Conservation (phyloP, 2,329 filamentous ascomycete species). For the Epichloe coenophiala region DNA sequence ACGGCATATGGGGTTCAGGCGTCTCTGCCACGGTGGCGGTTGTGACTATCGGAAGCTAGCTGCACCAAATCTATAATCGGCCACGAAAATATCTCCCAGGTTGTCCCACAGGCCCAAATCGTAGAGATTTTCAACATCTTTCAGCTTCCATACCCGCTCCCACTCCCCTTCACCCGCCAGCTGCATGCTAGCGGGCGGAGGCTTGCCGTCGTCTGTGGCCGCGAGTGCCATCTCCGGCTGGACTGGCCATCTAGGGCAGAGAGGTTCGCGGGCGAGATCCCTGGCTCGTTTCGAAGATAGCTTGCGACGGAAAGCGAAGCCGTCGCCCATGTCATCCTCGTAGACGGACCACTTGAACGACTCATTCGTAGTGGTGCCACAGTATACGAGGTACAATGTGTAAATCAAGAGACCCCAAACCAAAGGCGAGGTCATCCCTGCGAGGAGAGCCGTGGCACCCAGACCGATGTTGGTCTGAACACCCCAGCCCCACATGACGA, state of each 20-base stretch:
- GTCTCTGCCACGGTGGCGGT: conserved; percentile 20
- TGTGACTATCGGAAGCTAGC: conserved; percentile 5
- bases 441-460: conserved; percentile 67
- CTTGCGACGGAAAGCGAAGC: conserved; percentile 51
- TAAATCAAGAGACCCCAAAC: conserved; percentile 70
- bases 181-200: conserved; percentile 31
- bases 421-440: conserved; percentile 62
- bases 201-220: conserved; percentile 52
- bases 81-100: conserved; percentile 49
- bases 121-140: conserved; percentile 71
- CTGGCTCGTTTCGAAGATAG: conserved; percentile 30
- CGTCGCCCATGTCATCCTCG: conserved; percentile 58
- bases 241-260: conserved; percentile 55
- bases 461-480: conserved; percentile 53
- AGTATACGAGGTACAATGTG: conserved; percentile 77
- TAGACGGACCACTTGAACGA: conserved; percentile 77
- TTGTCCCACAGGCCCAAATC: conserved; percentile 73
- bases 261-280: conserved; percentile 33
- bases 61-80: conserved; percentile 31
- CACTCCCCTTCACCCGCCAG: conserved; percentile 52
- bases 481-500: conserved; percentile 47
- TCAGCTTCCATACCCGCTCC: conserved; percentile 53
- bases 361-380: conserved; percentile 93
- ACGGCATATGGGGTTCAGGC: conserved; percentile 12
- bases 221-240: conserved; percentile 63